Conservation (phyloP, 164 flowering plant species). For the Hamamelis virginiana region DNA sequence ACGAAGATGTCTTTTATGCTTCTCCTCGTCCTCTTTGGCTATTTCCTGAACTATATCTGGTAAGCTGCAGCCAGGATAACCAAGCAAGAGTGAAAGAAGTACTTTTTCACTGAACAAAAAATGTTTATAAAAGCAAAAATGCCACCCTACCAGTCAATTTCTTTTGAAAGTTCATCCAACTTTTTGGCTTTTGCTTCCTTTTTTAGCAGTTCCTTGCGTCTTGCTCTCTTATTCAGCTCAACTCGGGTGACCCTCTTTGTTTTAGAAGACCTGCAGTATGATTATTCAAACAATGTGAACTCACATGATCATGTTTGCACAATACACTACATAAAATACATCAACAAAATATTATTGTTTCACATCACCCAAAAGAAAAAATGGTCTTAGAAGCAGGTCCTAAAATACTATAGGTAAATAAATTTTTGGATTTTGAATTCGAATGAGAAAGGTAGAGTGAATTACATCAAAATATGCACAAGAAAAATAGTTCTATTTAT, state of each 20-base stretch:
- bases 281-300: conserved; percentile 9
- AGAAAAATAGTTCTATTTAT: too few species aligned
- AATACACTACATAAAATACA: background rate
- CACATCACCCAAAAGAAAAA: background rate
- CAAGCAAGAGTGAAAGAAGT: background rate
- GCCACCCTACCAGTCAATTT: conserved; percentile 65
- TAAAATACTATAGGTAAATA: too few species aligned
- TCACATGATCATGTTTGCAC: background rate
- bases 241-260: conserved; percentile 70
- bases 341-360: background rate
- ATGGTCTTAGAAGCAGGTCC: too few species aligned
- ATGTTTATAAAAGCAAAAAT: background rate
- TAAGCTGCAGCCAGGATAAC: conserved; percentile 44
- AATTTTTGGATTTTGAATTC: too few species aligned
- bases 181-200: conserved; percentile 65
- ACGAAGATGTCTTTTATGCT: conserved; percentile 61
- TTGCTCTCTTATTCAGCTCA: conserved; percentile 71
- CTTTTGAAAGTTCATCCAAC: conserved; percentile 48
- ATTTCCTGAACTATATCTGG: conserved; percentile 81
- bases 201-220: conserved; percentile 62
- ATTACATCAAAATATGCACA: too few species aligned
- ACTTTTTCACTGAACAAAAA: background rate
- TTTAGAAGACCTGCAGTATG: conserved; percentile 45
- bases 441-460: too few species aligned
- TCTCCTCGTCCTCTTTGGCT: conserved; percentile 85